Percentiles rank a stretch among this genome's conserved stretches.
These are phyloP conservation scores for Verticillium zaregamsianum DNA, from an alignment of 2,329 filamentous ascomycete genomes.

Conservation along the genomic window DNA sequence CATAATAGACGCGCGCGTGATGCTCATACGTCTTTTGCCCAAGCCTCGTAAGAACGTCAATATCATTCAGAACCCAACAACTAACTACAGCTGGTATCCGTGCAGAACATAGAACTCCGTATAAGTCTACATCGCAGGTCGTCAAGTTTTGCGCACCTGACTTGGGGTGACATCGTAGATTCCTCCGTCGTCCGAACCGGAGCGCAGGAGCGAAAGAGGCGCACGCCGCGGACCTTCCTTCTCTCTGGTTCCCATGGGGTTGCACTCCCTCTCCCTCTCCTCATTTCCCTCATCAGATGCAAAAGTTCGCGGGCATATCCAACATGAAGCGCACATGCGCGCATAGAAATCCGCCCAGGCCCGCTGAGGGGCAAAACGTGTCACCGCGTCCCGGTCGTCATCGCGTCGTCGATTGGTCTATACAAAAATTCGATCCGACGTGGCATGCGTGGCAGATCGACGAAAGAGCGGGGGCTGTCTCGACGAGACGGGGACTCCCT, in stretches of 20 bases:
- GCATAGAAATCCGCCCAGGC: not conserved
- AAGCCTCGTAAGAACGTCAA: not conserved
- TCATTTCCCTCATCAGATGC: not conserved
- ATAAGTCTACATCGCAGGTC: not conserved
- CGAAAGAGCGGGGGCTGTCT: too few relatives aligned
- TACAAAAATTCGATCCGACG: too few relatives aligned
- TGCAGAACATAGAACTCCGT: not conserved
- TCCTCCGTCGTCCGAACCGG: not conserved
- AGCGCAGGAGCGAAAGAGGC: not conserved
- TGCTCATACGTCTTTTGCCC: not conserved
- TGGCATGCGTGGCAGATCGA: too few relatives aligned
- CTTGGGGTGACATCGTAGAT: not conserved
- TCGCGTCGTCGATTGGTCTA: too few relatives aligned
- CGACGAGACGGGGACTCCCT: too few relatives aligned
- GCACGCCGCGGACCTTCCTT: not conserved
- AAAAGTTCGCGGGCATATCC: not conserved
- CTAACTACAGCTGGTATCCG: not conserved
- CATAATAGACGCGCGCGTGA: not conserved
- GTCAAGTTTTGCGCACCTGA: not conserved
- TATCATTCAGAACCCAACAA: not conserved
- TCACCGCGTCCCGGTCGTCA: too few relatives aligned
- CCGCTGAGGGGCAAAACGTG: too few relatives aligned
- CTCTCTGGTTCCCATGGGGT: not conserved
- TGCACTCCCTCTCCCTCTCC: not conserved
- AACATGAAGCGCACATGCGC: not conserved